phyloP scores from a whole-genome alignment of 164 flowering plant species.

The Aristolochia fimbriata region DNA sequence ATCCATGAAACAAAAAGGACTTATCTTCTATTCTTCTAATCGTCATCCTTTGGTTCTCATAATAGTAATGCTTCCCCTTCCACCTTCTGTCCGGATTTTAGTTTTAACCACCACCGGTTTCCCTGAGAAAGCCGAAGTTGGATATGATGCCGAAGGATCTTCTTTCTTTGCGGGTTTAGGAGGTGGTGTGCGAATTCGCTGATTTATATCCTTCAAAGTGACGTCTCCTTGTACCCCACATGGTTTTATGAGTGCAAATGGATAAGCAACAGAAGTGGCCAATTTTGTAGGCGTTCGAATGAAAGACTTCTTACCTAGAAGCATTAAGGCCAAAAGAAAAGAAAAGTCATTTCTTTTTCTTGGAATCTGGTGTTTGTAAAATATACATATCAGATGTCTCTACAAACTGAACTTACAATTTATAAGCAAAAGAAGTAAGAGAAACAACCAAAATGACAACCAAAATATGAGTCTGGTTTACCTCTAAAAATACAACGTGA shows the following conservation, averaged over 20 bases:
- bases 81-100: slow-evolving; percentile 89
- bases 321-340: background rate
- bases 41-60: slow-evolving; percentile 92
- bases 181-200: slow-evolving; percentile 64
- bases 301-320: slow-evolving; percentile 52
- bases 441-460: background rate
- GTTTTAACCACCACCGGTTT: slow-evolving; percentile 93
- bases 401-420: background rate
- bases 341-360: background rate
- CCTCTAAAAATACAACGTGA: slow-evolving; percentile 62
- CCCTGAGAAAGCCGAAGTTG: slow-evolving; percentile 88
- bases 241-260: slow-evolving; percentile 87
- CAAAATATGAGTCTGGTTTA: slow-evolving; percentile 5
- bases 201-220: slow-evolving; percentile 89
- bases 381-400: background rate
- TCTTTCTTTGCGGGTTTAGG: slow-evolving; percentile 35
- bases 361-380: background rate
- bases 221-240: slow-evolving; percentile 67
- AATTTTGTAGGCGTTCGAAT: slow-evolving; percentile 52
- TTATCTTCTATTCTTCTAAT: slow-evolving; percentile 7
- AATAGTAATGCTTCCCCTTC: slow-evolving; percentile 93
- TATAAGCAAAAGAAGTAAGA: background rate
- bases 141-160: slow-evolving; percentile 44
- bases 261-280: slow-evolving; percentile 70
- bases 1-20: too few species aligned